Base-by-base conservation (phyloP, 371 early-diverging fungal species). In the Rhizopus delemar region DNA sequence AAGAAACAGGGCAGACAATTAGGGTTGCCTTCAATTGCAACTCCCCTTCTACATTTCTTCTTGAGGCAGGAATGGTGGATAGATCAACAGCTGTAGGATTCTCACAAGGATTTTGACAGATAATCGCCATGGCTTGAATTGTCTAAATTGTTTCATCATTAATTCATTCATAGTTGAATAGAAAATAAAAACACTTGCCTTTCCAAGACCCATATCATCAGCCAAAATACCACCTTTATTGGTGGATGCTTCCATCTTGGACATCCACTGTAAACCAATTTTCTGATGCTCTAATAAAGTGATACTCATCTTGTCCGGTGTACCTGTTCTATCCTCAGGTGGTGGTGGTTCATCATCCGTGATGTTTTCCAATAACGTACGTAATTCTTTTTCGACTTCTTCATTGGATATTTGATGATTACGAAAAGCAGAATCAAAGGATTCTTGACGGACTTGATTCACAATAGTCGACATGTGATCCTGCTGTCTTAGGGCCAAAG, bases 101-200 rank as follows among this genome's bases (percentile, higher is more conserved):
- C 0, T 49, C 43, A 48, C 72, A 68, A 1, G 74, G 80, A 5
- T 78, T 77, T 5, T 77, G 78, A 7, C 87, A 70, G 8, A 95
- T 82, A 6, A 90, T 73, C 0, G 93, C 82, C 46, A 96, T 84
- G 0, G 90, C 84, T 74, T 94, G 90, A 34, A 95, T 62, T 0
- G 97, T 95, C 75, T 76, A 65, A 5, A 16, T 62, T 39, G 88
- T 84, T 33, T 80, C 76, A 13, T 72, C 72, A 48, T 80, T 73
- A 73, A 89, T 22, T 22, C 22, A 22, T 22, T 22, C 22, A 60
- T 94, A 96, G 41, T 86, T 82, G 31, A 96, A 74, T 4, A 93
- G 75, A 2, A 92, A 88, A 68, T 1, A 22, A 22, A 22, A 22
- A 22, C 22, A 22, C 38, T 51, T 69, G 73, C 76, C 60, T 71